Evolutionary conservation across 371 early-diverging fungal genomes (phyloP), one percentile per base, ranked within the genome.

Genomic region (Mortierella sp.): DNA sequence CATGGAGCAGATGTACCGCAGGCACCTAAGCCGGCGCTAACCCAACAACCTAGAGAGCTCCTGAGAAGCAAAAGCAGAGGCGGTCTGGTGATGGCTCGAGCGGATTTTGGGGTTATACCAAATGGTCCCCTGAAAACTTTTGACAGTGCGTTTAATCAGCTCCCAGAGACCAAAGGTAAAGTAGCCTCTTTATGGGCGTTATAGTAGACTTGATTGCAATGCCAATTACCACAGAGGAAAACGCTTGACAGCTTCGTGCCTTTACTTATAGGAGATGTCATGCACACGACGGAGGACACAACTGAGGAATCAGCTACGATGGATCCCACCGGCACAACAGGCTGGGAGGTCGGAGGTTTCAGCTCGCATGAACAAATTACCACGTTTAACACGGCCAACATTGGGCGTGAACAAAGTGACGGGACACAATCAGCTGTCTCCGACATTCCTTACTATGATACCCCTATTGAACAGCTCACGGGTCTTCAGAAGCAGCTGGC

Each of bases 401-500:
- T 30, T 4, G 15, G 6, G 11, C 12, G 50, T 17, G 31, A 17
- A 5, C 21, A 27, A n/a, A 19, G 30, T n/a, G 27, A 2, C 30
- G 2, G 42, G 11, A 30, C 12, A 42, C 14, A 26, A 44, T 34
- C 1, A 15, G 5, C 26, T 48, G 49, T 1, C 5, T 15, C 6
- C 9, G 21, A 53, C 21, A 19, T 49, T 6, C 7, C 41, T n/a
- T 15, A n/a, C 23, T 11, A 24, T 21, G 54, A 49, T 14, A 50
- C 44, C 19, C 30, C 54, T 1, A 7, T 70, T n/a, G 55, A 57
- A 19, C 24, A 46, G 17, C 64, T 70, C n/a, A 70, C 70, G 8
- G 70, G 70, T 17, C 49, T 70, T 12, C 70, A 70, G 54, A 32
- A 57, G 19, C 70, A 70, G 27, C 50, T 70, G 30, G 70, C 70